Evolutionary conservation across 2,329 filamentous ascomycete genomes (phyloP).

Genomic region (Epichloe hybrida): DNA sequence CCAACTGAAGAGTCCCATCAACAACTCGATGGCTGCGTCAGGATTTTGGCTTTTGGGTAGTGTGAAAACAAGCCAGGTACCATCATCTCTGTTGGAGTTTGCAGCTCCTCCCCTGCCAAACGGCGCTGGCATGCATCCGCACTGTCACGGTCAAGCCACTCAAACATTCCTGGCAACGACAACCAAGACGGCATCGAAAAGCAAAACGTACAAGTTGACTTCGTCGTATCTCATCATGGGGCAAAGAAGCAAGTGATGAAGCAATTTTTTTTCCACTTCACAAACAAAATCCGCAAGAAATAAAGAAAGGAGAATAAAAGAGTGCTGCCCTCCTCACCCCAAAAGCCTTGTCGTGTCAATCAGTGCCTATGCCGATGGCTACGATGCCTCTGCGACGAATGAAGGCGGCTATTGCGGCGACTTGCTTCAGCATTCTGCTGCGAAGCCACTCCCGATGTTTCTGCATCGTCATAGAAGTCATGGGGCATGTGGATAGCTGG

Average conservation of each 20-base stretch:
- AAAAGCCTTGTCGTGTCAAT: background rate
- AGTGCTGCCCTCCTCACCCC: background rate
- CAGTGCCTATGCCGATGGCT: background rate
- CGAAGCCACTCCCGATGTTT: background rate
- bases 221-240: background rate
- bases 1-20: background rate
- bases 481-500: background rate
- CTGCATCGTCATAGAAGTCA: background rate
- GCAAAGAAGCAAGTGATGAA: too few relatives aligned
- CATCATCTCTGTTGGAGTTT: background rate
- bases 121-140: background rate
- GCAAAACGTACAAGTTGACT: background rate
- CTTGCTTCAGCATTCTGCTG: background rate
- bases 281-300: background rate
- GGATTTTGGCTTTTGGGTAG: too few relatives aligned
- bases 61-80: too few relatives aligned
- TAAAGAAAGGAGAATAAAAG: background rate
- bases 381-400: background rate
- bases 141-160: background rate
- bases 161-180: background rate
- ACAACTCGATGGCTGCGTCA: background rate
- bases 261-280: background rate
- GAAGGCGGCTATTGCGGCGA: background rate
- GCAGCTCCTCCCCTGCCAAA: background rate
- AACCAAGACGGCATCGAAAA: too few relatives aligned